Conservation (phyloP, 2,329 filamentous ascomycete genomes). For the Paracoccidioides lutzii region DNA sequence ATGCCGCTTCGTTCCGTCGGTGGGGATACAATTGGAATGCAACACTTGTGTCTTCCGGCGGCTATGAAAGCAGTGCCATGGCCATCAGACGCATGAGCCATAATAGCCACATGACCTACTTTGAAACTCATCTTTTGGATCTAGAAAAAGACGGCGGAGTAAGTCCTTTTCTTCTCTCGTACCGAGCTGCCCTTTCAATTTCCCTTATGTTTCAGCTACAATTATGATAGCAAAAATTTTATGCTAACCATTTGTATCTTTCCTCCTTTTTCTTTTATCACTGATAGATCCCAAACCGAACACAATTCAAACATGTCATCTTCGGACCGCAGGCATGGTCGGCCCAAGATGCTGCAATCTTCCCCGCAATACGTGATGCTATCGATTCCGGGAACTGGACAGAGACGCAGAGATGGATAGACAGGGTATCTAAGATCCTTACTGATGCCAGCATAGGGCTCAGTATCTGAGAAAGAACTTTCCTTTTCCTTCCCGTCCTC, state of each 20-base stretch:
- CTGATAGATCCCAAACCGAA: slow-evolving; percentile 61
- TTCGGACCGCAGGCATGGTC: slow-evolving; percentile 75
- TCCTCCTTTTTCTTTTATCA: neutral
- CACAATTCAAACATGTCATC: slow-evolving; percentile 87
- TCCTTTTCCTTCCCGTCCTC: neutral
- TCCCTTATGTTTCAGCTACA: neutral
- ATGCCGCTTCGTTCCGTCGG: slow-evolving; percentile 52
- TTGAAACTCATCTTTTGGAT: slow-evolving; percentile 77
- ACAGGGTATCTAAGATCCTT: slow-evolving; percentile 59
- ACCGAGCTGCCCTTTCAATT: neutral
- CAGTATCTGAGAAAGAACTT: slow-evolving; percentile 11
- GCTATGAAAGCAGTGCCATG: slow-evolving; percentile 61
- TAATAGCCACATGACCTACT: slow-evolving; percentile 65
- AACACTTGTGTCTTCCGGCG: slow-evolving; percentile 55
- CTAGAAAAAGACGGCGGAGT: slow-evolving; percentile 58
- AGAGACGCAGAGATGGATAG: slow-evolving; percentile 52
- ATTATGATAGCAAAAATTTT: neutral
- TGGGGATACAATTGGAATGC: slow-evolving; percentile 72
- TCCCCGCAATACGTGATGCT: slow-evolving; percentile 76
- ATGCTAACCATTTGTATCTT: slow-evolving; percentile 3
- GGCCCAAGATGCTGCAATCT: slow-evolving; percentile 53
- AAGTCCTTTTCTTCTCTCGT: slow-evolving; percentile 32
- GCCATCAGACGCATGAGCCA: slow-evolving; percentile 57
- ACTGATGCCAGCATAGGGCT: slow-evolving; percentile 45
- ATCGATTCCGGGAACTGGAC: slow-evolving; percentile 60